Conservation (phyloP, 805 yeast genomes). For the Spathaspora passalidarum region DNA sequence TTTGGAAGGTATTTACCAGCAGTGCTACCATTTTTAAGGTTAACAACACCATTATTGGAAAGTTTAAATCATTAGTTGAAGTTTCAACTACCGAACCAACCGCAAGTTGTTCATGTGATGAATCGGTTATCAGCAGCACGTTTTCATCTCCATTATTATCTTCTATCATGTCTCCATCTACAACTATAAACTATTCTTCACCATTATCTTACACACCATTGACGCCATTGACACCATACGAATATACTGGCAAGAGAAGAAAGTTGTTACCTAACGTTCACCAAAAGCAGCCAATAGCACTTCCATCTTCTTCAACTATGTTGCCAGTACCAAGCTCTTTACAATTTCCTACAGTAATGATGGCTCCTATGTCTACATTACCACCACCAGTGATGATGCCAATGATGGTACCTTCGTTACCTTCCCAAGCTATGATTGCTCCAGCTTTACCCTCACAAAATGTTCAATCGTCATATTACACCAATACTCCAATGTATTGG, state of each 20-base stretch:
- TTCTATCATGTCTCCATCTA: conserved; percentile 6
- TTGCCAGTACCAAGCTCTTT: not conserved
- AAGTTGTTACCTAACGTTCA: not conserved
- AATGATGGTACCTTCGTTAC: not conserved
- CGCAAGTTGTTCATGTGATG: not conserved
- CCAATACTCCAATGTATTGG: not conserved
- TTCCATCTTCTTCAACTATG: not conserved
- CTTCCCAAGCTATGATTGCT: not conserved
- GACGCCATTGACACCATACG: conserved; percentile 21
- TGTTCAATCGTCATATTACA: not conserved
- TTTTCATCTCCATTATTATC: conserved; percentile 2
- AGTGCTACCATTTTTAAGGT: conserved; percentile 7
- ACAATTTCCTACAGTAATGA: not conserved
- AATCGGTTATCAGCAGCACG: conserved; percentile 1
- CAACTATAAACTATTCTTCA: conserved; percentile 5
- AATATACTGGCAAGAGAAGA: conserved; percentile 3
- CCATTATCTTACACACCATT: conserved; percentile 16
- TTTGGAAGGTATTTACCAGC: conserved; percentile 19
- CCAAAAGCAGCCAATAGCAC: not conserved
- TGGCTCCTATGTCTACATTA: not conserved
- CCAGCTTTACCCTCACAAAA: not conserved
- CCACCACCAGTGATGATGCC: not conserved
- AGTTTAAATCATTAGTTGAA: conserved; percentile 11
- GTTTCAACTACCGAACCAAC: conserved; percentile 1
- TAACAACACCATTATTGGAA: conserved; percentile 7